Evolutionary conservation across 192 early-diverging fungal species (phyloP), one percentile per base, ranked within the genome.

Genomic region (Coemansia sp.): DNA sequence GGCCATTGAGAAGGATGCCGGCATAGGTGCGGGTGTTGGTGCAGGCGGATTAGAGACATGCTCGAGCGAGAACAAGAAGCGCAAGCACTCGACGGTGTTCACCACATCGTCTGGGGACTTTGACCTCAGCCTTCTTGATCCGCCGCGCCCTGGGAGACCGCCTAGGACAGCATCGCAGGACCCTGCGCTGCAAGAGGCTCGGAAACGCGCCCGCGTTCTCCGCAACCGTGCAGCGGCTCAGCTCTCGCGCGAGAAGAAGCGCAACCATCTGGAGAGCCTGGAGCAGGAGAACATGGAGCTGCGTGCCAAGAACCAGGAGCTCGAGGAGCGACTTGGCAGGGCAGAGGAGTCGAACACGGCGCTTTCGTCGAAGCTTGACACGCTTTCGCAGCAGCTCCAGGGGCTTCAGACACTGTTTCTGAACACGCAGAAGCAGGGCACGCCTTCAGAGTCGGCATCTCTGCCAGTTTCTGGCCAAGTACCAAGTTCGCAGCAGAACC

Each of bases 211-310:
- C 56, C 88, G 95, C 16, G 74, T 97, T 59, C 89, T 97, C 68
- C 94, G 94, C 78, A 97, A 97, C 74, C 88, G 95, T 12, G 93
- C 91, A 12, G 92, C 93, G 1, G 95, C 95, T 5, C 84, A 94
- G 61, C 73, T 90, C 57, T 93, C 91, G 8, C 90, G 95, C 49
- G 94, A 94, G 80, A 88, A 94, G 60, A 95, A 97, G 84, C 86
- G 93, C 41, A 91, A 94, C 58, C 94, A 95, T 62, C 65, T 94
- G 36, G 85, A 86, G 73, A 67, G 75, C n/a, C 85, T 96, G 9
- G 94, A 93, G 80, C 81, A 82, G 57, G 89, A 92, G 63, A 95
- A 95, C 74, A 82, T 78, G 6, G 73, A 77, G 3, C 77, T 95
- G 51, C 67, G 58, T 11, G 68, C 61, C 43, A 82, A 76, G 79